These are phyloP conservation scores for Linaria vulgaris DNA, from an alignment of 257 asterid genomes.

Conservation along the genomic window DNA sequence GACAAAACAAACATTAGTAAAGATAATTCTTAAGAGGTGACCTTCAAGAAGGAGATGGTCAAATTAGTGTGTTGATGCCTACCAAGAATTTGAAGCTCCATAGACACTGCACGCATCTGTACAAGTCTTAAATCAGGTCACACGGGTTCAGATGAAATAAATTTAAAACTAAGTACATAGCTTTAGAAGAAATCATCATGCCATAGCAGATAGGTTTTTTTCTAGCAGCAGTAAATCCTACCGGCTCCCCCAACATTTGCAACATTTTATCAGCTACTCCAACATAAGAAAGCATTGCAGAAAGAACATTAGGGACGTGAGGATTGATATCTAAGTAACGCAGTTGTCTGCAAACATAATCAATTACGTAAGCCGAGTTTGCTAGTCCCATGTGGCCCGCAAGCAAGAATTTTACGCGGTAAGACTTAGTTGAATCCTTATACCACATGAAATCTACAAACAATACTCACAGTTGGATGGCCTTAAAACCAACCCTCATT, in stretches of 20 bases:
- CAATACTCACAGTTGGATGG: constrained; percentile 70
- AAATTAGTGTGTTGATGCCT: constrained; percentile 85
- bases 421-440: constrained; percentile 20
- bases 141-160: constrained; percentile 13
- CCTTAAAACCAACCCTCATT: too few species aligned
- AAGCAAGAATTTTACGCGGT: constrained; percentile 49
- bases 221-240: too few species aligned
- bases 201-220: constrained; percentile 9
- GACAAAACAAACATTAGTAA: constrained; percentile 16
- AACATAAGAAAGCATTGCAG: constrained; percentile 85
- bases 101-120: constrained; percentile 87
- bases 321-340: constrained; percentile 92
- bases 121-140: constrained; percentile 28
- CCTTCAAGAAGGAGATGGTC: constrained; percentile 92
- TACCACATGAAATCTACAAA: constrained; percentile 30
- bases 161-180: constrained; percentile 9
- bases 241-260: constrained; percentile 97
- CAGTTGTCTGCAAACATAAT: constrained; percentile 86
- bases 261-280: constrained; percentile 85
- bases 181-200: constrained; percentile 12
- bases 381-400: constrained; percentile 87
- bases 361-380: constrained; percentile 88
- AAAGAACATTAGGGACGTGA: constrained; percentile 86
- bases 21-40: constrained; percentile 29
- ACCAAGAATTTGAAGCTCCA: constrained; percentile 94